These are phyloP conservation scores for Arthroderma sp. DNA, from an alignment of 2,329 filamentous ascomycete species.

Conservation along the genomic window DNA sequence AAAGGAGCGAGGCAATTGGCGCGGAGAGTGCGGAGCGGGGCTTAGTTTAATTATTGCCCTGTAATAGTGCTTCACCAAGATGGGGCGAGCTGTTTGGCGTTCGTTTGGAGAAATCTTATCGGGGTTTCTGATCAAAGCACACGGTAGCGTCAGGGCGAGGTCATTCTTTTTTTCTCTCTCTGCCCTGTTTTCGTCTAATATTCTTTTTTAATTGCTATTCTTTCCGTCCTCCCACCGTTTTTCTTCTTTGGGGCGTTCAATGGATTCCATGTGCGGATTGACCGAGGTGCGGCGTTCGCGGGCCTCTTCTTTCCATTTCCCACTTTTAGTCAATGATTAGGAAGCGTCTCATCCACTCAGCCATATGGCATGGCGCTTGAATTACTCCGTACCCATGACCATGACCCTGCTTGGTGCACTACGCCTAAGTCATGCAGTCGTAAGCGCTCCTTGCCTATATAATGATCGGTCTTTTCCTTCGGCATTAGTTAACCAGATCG, in stretches of 20 bases:
- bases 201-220: too few relatives aligned
- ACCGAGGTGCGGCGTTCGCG: not conserved
- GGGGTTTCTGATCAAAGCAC: not conserved
- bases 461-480: not conserved
- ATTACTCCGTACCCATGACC: not conserved
- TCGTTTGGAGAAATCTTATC: conserved; percentile 4
- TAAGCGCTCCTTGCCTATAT: conserved; percentile 2
- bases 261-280: not conserved
- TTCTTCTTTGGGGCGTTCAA: not conserved
- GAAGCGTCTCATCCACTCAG: not conserved
- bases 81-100: not conserved
- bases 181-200: not conserved
- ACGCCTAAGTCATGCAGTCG: not conserved
- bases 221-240: too few relatives aligned
- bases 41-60: not conserved
- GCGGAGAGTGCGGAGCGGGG: not conserved
- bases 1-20: not conserved
- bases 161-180: not conserved
- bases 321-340: not conserved
- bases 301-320: not conserved
- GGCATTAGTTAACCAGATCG: conserved; percentile 3
- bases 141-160: not conserved
- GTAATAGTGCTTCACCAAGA: not conserved
- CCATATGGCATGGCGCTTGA: not conserved
- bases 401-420: not conserved